Conservation (phyloP, 164 flowering plant species). For the Stephania cephalantha region DNA sequence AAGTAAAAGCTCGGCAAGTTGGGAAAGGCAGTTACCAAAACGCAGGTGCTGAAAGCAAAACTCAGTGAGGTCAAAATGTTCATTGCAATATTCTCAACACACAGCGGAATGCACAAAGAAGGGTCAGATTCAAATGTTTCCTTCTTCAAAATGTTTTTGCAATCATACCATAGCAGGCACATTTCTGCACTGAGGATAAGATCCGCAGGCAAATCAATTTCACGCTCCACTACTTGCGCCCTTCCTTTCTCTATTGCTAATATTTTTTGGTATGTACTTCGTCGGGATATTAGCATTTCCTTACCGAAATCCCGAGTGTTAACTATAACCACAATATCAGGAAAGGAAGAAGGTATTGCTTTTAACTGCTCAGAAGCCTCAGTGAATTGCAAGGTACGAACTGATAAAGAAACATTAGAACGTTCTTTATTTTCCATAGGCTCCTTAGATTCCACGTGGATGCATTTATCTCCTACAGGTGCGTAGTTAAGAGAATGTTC, state of each 20-base stretch:
- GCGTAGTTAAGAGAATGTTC: slow-evolving; percentile 34
- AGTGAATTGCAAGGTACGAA: slow-evolving; percentile 13
- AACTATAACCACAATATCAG: slow-evolving; percentile 47
- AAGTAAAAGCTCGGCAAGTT: neutral
- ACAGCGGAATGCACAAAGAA: slow-evolving; percentile 47
- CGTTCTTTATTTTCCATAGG: slow-evolving; percentile 22
- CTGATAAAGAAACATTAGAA: slow-evolving; percentile 22
- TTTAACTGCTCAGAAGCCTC: slow-evolving; percentile 20
- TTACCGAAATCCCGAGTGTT: slow-evolving; percentile 64
- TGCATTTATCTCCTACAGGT: slow-evolving; percentile 29
- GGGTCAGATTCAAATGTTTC: slow-evolving; percentile 41
- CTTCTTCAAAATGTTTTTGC: slow-evolving; percentile 49
- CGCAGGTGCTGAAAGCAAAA: slow-evolving; percentile 72
- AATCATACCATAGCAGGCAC: slow-evolving; percentile 81
- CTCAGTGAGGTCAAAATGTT: slow-evolving; percentile 70
- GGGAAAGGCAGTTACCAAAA: slow-evolving; percentile 53
- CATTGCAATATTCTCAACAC: slow-evolving; percentile 72
- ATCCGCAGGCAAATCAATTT: slow-evolving; percentile 72
- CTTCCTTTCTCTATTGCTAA: slow-evolving; percentile 82
- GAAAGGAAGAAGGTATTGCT: slow-evolving; percentile 25
- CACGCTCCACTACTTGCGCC: slow-evolving; percentile 83
- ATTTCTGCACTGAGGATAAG: slow-evolving; percentile 58
- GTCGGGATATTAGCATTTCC: slow-evolving; percentile 81
- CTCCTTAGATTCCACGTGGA: slow-evolving; percentile 11
- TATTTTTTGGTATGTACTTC: slow-evolving; percentile 80